Conservation (phyloP, 169 alveolate species). For the Plasmodium vivax region DNA sequence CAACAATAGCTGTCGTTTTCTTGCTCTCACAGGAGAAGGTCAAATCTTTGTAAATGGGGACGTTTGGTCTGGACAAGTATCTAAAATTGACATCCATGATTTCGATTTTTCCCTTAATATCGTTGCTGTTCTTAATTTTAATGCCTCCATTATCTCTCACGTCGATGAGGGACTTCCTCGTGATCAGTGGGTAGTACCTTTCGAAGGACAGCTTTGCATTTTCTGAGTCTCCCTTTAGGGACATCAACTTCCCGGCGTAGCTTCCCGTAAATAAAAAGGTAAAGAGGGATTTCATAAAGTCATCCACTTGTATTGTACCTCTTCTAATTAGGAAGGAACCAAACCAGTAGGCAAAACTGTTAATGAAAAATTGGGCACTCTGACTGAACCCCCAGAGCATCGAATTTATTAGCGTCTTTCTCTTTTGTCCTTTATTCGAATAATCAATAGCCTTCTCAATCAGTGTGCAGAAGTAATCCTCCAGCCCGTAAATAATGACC, state of each 20-base stretch:
- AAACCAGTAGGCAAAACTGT: constrained; percentile 70
- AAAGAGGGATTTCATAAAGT: constrained; percentile 66
- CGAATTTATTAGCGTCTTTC: constrained; percentile 19
- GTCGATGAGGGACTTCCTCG: constrained; percentile 50
- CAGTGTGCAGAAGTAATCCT: constrained; percentile 42
- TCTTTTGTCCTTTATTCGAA: constrained; percentile 5
- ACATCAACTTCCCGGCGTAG: constrained; percentile 74
- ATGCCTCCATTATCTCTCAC: constrained; percentile 66
- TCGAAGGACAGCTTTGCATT: constrained; percentile 43
- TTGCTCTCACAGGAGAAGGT: constrained; percentile 74
- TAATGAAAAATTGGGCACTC: constrained; percentile 53
- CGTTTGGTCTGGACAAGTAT: constrained; percentile 61
- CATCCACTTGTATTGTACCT: constrained; percentile 26
- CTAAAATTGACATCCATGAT: constrained; percentile 46
- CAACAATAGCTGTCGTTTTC: constrained; percentile 92
- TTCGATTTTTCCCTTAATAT: constrained; percentile 41
- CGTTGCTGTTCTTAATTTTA: constrained; percentile 21
- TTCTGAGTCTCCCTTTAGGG: constrained; percentile 59
- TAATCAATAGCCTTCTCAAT: constrained; percentile 60
- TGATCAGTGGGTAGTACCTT: constrained; percentile 61
- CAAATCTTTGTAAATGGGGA: constrained; percentile 67
- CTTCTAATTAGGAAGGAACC: constrained; percentile 58
- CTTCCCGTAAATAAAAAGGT: constrained; percentile 70
- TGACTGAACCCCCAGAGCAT: constrained; percentile 70
- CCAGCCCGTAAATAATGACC: constrained; percentile 55